Evolutionary conservation across 495 filamentous ascomycete genomes (phyloP).

Genomic region (Lentithecium fluviatile): DNA sequence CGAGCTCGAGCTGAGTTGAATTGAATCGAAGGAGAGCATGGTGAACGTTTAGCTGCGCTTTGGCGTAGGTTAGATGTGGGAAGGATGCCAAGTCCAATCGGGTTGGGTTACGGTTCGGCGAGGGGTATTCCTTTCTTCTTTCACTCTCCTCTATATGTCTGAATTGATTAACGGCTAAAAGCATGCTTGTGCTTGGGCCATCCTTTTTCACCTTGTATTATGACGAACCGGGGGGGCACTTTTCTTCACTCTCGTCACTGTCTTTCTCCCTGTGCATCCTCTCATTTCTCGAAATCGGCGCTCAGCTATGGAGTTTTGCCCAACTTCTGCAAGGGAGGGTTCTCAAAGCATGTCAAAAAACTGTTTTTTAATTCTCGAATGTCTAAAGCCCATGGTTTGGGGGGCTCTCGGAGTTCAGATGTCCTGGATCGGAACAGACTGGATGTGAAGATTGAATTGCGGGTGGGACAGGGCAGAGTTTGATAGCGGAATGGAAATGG

Average conservation of each 20-base stretch:
- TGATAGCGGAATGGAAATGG: too few species aligned
- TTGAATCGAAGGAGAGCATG: background rate
- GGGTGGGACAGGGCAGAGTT: too few species aligned
- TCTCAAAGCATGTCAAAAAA: constrained; percentile 7
- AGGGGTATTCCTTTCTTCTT: constrained; percentile 10
- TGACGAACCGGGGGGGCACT: constrained; percentile 24
- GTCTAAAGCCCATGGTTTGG: background rate
- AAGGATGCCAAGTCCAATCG: background rate
- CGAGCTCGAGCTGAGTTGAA: background rate
- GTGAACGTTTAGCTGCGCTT: background rate
- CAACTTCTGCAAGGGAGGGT: background rate
- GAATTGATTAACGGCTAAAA: constrained; percentile 21
- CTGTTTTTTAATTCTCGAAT: constrained; percentile 9
- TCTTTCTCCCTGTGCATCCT: constrained; percentile 5
- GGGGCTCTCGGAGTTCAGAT: too few species aligned
- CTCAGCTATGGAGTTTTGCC: constrained; percentile 12
- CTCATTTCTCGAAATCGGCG: background rate
- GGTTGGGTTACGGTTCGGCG: background rate
- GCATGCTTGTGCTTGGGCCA: background rate
- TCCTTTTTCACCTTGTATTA: constrained; percentile 29
- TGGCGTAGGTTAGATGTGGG: background rate
- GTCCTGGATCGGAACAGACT: too few species aligned
- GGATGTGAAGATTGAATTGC: too few species aligned
- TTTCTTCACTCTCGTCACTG: background rate
- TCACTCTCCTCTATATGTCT: constrained; percentile 3